These are phyloP conservation scores for Colletotrichum sp. DNA, from an alignment of 2,329 filamentous ascomycete species.

Conservation along the genomic window DNA sequence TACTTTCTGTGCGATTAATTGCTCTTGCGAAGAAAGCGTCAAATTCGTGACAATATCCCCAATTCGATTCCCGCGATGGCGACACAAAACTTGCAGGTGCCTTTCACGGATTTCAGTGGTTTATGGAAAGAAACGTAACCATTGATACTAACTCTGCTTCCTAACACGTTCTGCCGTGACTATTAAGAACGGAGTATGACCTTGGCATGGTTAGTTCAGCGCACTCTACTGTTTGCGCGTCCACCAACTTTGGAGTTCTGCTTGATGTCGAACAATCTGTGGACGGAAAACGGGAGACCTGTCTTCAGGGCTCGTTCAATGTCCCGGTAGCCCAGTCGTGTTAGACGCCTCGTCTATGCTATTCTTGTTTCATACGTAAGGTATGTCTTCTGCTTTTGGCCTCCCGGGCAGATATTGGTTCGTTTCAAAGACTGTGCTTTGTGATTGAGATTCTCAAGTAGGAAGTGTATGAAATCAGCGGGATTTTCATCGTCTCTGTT, in stretches of 20 bases:
- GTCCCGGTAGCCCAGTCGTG: accelerated
- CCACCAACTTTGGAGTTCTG: accelerated
- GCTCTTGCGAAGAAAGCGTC: accelerated
- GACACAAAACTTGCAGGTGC: accelerated
- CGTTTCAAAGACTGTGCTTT: background rate
- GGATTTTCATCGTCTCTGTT: background rate
- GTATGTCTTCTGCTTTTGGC: background rate
- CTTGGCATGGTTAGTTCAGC: background rate
- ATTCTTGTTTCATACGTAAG: background rate
- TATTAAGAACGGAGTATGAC: background rate
- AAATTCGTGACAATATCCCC: background rate
- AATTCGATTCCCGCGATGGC: accelerated
- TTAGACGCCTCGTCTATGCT: accelerated
- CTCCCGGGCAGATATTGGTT: background rate
- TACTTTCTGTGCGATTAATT: background rate
- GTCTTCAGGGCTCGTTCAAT: background rate
- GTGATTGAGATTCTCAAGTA: background rate
- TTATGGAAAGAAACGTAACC: accelerated
- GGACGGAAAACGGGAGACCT: background rate
- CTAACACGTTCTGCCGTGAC: background rate
- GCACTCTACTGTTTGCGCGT: background rate
- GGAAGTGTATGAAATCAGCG: background rate
- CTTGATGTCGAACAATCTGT: background rate
- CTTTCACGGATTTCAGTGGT: background rate
- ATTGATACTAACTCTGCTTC: background rate